These are phyloP conservation scores for Takashimella tepidaria DNA, from an alignment of 1,284 basidiomycete species.

Conservation along the genomic window DNA sequence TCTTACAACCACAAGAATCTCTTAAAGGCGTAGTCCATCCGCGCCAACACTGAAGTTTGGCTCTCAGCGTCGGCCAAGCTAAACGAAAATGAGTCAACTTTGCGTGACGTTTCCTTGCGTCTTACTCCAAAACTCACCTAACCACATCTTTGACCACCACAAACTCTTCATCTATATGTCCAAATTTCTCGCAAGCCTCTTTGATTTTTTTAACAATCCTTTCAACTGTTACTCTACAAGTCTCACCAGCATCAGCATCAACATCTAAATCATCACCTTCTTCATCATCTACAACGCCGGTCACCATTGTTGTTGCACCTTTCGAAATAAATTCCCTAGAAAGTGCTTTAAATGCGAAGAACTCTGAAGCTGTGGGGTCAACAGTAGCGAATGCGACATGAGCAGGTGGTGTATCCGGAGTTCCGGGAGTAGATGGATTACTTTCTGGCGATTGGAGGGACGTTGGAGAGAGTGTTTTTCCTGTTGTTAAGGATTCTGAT, in stretches of 20 bases:
- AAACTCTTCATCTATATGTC: slow-evolving; percentile 42
- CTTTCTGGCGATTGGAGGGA: not conserved
- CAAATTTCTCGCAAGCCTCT: slow-evolving; percentile 23
- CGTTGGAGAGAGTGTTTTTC: not conserved
- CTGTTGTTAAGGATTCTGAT: not conserved
- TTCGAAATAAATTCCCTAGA: slow-evolving; percentile 41
- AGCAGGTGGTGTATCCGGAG: slow-evolving; percentile 11
- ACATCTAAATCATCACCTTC: slow-evolving; percentile 31
- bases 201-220: slow-evolving; percentile 65
- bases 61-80: slow-evolving; percentile 74
- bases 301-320: slow-evolving; percentile 8
- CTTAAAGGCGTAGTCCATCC: slow-evolving; percentile 87
- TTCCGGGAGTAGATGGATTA: slow-evolving; percentile 5
- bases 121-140: slow-evolving; percentile 53
- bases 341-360: slow-evolving; percentile 51
- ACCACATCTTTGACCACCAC: slow-evolving; percentile 69
- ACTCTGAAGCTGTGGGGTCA: slow-evolving; percentile 29
- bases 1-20: slow-evolving; percentile 73
- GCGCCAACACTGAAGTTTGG: slow-evolving; percentile 74
- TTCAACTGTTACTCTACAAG: slow-evolving; percentile 70
- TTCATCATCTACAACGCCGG: slow-evolving; percentile 10
- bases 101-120: too few relatives aligned
- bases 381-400: slow-evolving; percentile 16
- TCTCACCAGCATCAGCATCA: slow-evolving; percentile 60
- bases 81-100: too few relatives aligned